Evolutionary conservation across 352 stramenopile species (phyloP).

Genomic region (Phytophthora lateralis): DNA sequence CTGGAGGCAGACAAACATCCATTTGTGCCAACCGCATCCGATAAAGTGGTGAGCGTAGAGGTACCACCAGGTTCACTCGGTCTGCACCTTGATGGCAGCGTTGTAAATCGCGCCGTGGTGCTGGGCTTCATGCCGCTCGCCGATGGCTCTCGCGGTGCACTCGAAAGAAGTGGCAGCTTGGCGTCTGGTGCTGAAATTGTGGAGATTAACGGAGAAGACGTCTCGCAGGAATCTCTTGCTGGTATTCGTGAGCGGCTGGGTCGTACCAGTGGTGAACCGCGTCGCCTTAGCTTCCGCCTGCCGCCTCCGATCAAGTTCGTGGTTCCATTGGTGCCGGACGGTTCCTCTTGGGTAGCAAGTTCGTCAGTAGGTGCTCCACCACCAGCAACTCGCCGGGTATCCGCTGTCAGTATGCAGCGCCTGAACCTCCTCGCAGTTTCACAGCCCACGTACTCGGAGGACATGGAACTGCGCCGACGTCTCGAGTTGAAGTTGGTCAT

Average conservation of each 20-base stretch:
- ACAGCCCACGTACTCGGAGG: slow-evolving; percentile 47
- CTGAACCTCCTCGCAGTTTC: slow-evolving; percentile 26
- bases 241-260: slow-evolving; percentile 53
- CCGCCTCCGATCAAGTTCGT: slow-evolving; percentile 25
- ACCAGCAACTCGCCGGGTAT: slow-evolving; percentile 22
- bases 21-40: slow-evolving; percentile 17
- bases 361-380: not conserved
- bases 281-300: slow-evolving; percentile 53
- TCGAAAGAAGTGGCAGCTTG: slow-evolving; percentile 55
- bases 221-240: slow-evolving; percentile 44
- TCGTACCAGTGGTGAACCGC: slow-evolving; percentile 34
- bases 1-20: slow-evolving; percentile 6
- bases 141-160: slow-evolving; percentile 47
- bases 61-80: slow-evolving; percentile 60
- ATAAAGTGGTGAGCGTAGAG: slow-evolving; percentile 49
- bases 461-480: slow-evolving; percentile 54
- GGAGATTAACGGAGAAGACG: slow-evolving; percentile 67
- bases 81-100: slow-evolving; percentile 52
- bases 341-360: not conserved
- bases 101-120: slow-evolving; percentile 50
- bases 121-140: slow-evolving; percentile 64
- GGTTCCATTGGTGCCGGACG: not conserved
- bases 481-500: slow-evolving; percentile 65
- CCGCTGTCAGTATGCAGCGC: slow-evolving; percentile 13
- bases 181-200: slow-evolving; percentile 52